Evolutionary conservation across 331 rosid genomes (phyloP).

Genomic region (Quercus tomentella): DNA sequence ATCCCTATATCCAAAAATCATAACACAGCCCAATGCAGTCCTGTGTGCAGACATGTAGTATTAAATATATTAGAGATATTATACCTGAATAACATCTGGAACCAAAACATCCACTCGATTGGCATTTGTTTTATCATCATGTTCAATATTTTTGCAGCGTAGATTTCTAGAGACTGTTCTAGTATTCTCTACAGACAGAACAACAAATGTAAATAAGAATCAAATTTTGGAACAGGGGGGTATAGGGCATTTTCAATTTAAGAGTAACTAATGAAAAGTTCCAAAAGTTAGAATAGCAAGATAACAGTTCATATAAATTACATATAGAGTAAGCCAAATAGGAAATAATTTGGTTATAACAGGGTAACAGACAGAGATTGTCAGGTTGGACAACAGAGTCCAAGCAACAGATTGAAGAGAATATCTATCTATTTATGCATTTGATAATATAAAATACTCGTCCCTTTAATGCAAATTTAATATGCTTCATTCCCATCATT

Average conservation of each 20-base stretch:
- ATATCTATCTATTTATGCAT: neutral
- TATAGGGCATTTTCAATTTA: constrained; percentile 1
- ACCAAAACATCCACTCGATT: constrained; percentile 81
- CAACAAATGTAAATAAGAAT: constrained; percentile 10
- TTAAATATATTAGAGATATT: neutral
- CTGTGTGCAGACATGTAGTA: neutral
- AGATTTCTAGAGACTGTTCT: constrained; percentile 86
- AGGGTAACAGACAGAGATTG: neutral
- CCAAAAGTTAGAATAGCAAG: constrained; percentile 1
- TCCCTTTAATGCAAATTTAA: neutral
- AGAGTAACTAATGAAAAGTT: neutral
- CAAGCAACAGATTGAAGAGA: neutral
- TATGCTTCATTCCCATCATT: neutral
- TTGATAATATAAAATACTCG: neutral
- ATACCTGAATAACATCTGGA: constrained; percentile 95
- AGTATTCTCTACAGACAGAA: constrained; percentile 70
- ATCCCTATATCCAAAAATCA: neutral
- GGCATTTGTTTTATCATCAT: constrained; percentile 32
- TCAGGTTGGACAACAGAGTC: neutral
- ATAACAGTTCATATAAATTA: neutral
- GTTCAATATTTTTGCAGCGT: constrained; percentile 54
- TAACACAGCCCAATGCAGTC: neutral
- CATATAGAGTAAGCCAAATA: constrained; percentile 2
- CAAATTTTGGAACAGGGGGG: neutral
- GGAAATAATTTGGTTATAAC: neutral